Conservation (phyloP, 192 early-diverging fungal species). For the Glomus cerebriforme region DNA sequence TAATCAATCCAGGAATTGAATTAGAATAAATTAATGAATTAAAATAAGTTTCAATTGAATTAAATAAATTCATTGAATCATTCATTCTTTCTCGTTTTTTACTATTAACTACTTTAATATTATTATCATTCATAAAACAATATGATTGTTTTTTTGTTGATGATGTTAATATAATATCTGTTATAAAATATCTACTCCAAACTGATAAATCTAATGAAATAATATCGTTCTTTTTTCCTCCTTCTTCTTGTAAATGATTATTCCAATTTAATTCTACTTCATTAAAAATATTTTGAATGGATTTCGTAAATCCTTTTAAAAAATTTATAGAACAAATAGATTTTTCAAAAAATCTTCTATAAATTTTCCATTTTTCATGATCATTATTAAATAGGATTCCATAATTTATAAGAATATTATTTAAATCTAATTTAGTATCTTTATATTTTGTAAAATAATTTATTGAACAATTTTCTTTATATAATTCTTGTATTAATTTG, state of each 20-base stretch:
- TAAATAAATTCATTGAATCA: neutral
- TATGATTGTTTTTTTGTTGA: neutral
- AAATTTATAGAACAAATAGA: conserved; percentile 34
- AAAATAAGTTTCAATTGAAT: neutral
- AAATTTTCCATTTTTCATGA: conserved; percentile 11
- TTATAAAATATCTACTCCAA: conserved; percentile 1
- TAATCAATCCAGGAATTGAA: neutral
- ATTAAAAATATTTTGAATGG: neutral
- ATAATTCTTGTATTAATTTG: conserved; percentile 17
- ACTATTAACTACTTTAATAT: neutral
- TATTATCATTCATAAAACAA: neutral
- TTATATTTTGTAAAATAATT: neutral
- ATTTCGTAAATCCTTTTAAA: conserved; percentile 21
- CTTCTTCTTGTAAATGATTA: neutral
- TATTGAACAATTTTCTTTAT: neutral
- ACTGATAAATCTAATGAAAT: neutral
- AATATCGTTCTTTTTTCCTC: neutral
- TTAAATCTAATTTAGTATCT: neutral
- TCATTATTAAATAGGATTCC: conserved; percentile 10
- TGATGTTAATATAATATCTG: neutral
- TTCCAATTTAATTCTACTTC: neutral
- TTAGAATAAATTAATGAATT: neutral
- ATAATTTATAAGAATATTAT: neutral
- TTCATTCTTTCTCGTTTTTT: neutral
- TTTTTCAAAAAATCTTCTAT: neutral